A percentile compares a stretch with the other conserved stretches of the same genome.
Conservation (phyloP, 208 protist genomes). For the Acanthamoeba healyi region DNA sequence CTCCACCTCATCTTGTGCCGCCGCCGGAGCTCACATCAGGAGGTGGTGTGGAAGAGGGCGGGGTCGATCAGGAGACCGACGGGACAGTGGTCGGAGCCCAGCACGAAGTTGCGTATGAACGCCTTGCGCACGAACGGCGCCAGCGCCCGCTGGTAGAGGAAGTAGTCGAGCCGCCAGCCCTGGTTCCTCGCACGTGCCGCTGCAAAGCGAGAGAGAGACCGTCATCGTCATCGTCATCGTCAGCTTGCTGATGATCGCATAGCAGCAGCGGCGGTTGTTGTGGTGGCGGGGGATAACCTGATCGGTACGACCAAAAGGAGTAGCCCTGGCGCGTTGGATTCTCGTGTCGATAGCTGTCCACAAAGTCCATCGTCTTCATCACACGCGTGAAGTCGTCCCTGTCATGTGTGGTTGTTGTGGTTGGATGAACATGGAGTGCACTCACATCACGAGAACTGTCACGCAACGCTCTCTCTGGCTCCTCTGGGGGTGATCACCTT, state of each 20-base stretch:
- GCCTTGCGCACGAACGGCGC: constrained; percentile 28
- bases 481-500: constrained; percentile 79
- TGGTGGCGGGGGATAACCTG: constrained; percentile 86
- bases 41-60: neutral
- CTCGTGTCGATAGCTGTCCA: constrained; percentile 93
- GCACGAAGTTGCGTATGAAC: constrained; percentile 11
- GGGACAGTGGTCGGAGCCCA: constrained; percentile 66
- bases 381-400: constrained; percentile 76
- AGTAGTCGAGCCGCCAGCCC: constrained; percentile 96
- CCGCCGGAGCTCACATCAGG: no score
- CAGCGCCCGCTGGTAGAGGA: constrained; percentile 88
- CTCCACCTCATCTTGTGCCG: no score
- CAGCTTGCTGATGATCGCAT: constrained; percentile 65
- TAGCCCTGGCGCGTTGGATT: constrained; percentile 92
- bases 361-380: constrained; percentile 70
- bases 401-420: neutral
- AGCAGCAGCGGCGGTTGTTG: no score
- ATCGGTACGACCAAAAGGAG: constrained; percentile 90
- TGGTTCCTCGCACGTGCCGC: constrained; percentile 80
- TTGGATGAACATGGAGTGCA: constrained; percentile 52
- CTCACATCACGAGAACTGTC: constrained; percentile 84
- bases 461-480: no score
- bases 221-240: neutral
- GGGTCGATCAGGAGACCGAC: constrained; percentile 46
- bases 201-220: constrained; percentile 76